Conservation (phyloP, 2,329 filamentous ascomycete species). For the Hortaea werneckii region DNA sequence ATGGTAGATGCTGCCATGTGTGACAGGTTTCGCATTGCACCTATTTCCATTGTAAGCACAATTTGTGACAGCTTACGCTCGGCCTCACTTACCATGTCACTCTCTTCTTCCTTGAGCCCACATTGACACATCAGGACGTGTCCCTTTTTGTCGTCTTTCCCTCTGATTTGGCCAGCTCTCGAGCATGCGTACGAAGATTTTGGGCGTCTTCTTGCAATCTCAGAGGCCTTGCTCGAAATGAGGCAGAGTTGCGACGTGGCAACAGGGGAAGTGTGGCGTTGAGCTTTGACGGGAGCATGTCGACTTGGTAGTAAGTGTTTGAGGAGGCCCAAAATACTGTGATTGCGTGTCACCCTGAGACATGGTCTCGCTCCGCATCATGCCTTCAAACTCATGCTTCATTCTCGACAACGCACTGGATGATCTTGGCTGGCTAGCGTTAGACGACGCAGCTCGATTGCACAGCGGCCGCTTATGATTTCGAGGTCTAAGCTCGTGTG, state of each 20-base stretch:
- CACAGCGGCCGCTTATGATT: too few relatives aligned
- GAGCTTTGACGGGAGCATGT: too few relatives aligned
- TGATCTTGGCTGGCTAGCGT: neutral
- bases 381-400: constrained; percentile 13
- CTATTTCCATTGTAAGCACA: neutral
- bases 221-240: too few relatives aligned
- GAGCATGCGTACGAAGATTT: constrained; percentile 10
- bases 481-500: too few relatives aligned
- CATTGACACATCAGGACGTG: constrained; percentile 32
- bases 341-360: constrained; percentile 25
- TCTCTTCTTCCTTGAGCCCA: constrained; percentile 29
- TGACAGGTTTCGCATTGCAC: constrained; percentile 35
- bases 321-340: constrained; percentile 2
- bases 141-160: constrained; percentile 5
- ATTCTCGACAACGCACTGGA: constrained; percentile 9
- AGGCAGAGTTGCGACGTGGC: too few relatives aligned
- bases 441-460: neutral
- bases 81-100: constrained; percentile 25
- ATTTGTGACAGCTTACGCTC: too few relatives aligned
- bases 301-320: too few relatives aligned
- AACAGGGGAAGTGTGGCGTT: too few relatives aligned
- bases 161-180: constrained; percentile 7
- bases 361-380: constrained; percentile 20
- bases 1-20: constrained; percentile 36
- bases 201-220: constrained; percentile 3